These are phyloP conservation scores for Solanum ahanhuiri DNA, from an alignment of 257 asterid species.

Conservation along the genomic window DNA sequence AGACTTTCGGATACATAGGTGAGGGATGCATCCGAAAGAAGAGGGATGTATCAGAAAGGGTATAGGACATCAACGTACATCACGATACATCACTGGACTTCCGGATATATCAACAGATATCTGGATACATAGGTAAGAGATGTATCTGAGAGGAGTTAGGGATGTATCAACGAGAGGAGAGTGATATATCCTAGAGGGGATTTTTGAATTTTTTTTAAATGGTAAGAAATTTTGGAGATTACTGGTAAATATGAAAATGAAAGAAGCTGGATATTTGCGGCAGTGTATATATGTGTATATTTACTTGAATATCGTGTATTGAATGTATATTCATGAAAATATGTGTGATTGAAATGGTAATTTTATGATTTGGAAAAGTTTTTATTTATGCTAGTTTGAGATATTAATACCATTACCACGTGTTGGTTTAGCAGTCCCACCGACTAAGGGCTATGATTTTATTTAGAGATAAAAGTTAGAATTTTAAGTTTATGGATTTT, in stretches of 20 bases:
- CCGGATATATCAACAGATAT: too few species aligned
- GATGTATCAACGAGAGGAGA: too few species aligned
- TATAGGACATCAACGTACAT: too few species aligned
- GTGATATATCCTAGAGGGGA: too few species aligned
- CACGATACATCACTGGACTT: too few species aligned
- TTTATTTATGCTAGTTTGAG: not conserved
- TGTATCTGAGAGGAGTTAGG: too few species aligned
- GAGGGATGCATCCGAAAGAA: too few species aligned
- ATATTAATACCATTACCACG: not conserved
- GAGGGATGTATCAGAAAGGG: too few species aligned
- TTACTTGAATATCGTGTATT: not conserved
- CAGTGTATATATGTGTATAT: not conserved
- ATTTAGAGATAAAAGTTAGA: accelerated
- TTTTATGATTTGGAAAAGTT: not conserved
- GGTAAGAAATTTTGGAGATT: too few species aligned
- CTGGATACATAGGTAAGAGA: too few species aligned
- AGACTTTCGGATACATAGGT: too few species aligned
- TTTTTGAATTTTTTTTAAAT: too few species aligned
- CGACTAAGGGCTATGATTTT: not conserved
- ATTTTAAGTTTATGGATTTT: not conserved
- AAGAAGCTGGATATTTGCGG: not conserved
- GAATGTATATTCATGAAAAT: not conserved
- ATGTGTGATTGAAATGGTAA: not conserved
- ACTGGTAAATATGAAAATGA: not conserved
- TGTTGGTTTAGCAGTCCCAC: not conserved